Percentiles rank a stretch among this genome's conserved stretches.
phyloP scores from a whole-genome alignment of 352 stramenopile species.

The Globisporangium acanthophoron region DNA sequence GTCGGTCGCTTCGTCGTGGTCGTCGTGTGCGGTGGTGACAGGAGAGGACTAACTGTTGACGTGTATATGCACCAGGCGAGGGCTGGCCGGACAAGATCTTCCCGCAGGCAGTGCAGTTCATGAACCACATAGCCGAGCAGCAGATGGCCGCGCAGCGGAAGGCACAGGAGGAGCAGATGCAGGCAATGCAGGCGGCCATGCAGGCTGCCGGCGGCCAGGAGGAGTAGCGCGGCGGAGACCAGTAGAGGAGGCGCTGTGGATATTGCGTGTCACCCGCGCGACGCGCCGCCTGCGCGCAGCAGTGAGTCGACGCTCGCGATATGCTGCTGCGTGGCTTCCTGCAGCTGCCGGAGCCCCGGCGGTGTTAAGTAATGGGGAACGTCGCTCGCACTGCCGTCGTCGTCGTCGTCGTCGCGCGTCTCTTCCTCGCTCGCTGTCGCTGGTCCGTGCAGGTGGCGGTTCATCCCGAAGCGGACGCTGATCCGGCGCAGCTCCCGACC shows the following conservation, averaged over 20 bases:
- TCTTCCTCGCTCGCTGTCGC: not conserved
- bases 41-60: not conserved
- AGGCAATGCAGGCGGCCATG: constrained; percentile 55
- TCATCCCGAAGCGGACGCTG: constrained; percentile 35
- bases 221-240: constrained; percentile 33
- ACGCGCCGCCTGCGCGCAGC: constrained; percentile 7
- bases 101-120: constrained; percentile 84
- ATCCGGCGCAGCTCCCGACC: constrained; percentile 38
- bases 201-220: constrained; percentile 36
- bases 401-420: not conserved
- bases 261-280: too few species aligned
- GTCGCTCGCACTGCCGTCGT: not conserved
- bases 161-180: constrained; percentile 62
- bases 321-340: constrained; percentile 43
- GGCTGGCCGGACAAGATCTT: constrained; percentile 87
- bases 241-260: constrained; percentile 1
- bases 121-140: constrained; percentile 85
- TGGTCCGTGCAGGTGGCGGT: constrained; percentile 6
- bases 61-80: constrained; percentile 32
- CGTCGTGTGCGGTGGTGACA: too few species aligned
- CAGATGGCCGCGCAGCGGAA: constrained; percentile 80
- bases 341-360: constrained; percentile 28
- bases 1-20: not conserved
- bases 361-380: constrained; percentile 18
- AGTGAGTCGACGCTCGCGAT: constrained; percentile 37